These are phyloP conservation scores for Alternaria sp. DNA, from an alignment of 2,329 filamentous ascomycete species.

Conservation along the genomic window DNA sequence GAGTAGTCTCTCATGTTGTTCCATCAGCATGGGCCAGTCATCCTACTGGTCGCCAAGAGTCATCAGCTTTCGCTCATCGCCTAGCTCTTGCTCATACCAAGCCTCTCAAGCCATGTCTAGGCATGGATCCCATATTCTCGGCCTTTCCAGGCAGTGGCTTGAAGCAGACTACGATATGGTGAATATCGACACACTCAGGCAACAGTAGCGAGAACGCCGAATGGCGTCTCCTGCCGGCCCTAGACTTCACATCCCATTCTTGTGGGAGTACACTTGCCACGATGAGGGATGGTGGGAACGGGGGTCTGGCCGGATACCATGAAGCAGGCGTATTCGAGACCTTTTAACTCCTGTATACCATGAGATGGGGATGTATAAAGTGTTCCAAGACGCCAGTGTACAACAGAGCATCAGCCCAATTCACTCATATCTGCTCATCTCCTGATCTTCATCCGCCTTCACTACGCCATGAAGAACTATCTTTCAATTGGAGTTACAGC, in stretches of 20 bases:
- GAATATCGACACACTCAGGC: slow-evolving; percentile 3
- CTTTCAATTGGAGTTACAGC: slow-evolving; percentile 18
- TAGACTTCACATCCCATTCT: neutral
- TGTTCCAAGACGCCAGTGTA: neutral
- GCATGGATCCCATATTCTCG: slow-evolving; percentile 1
- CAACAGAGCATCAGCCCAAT: slow-evolving; percentile 6
- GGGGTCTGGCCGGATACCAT: neutral
- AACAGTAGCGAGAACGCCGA: slow-evolving; percentile 8
- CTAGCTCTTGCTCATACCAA: slow-evolving; percentile 4
- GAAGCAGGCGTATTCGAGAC: neutral
- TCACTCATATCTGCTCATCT: slow-evolving; percentile 13
- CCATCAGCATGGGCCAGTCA: neutral
- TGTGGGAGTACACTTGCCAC: neutral
- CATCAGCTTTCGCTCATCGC: neutral
- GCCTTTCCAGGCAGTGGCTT: neutral
- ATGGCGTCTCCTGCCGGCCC: neutral
- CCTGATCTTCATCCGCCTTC: neutral
- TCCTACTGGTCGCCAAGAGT: slow-evolving; percentile 1
- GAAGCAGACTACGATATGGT: slow-evolving; percentile 1
- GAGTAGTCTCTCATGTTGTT: neutral
- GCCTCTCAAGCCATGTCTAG: slow-evolving; percentile 9
- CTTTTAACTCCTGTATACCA: neutral
- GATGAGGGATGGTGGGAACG: neutral
- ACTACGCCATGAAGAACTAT: slow-evolving; percentile 21
- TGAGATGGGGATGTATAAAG: slow-evolving; percentile 12